Conservation (phyloP, 2,329 filamentous ascomycete genomes). For the Dichotomopilus funicola region DNA sequence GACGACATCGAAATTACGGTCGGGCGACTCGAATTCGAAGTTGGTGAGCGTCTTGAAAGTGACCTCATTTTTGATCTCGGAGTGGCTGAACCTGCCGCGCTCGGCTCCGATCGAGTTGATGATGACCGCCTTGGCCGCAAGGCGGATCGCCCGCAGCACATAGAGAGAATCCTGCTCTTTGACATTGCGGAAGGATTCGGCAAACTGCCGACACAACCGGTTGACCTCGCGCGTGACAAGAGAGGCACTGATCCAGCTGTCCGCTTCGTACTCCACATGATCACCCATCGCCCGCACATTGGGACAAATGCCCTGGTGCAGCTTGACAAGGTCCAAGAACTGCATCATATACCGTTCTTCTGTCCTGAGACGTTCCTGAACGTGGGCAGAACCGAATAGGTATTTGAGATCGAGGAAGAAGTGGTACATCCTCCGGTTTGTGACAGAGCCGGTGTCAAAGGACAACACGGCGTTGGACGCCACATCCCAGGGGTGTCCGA, state of each 20-base stretch:
- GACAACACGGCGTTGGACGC: slow-evolving; percentile 79
- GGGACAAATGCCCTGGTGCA: slow-evolving; percentile 95
- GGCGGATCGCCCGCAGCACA: slow-evolving; percentile 65
- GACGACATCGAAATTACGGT: slow-evolving; percentile 60
- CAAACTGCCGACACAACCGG: slow-evolving; percentile 78
- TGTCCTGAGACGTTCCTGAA: slow-evolving; percentile 74
- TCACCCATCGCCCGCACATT: slow-evolving; percentile 88
- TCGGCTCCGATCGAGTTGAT: slow-evolving; percentile 87
- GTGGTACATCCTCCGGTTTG: slow-evolving; percentile 92
- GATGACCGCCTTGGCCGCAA: slow-evolving; percentile 76
- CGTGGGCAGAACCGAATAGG: slow-evolving; percentile 79
- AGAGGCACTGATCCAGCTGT: slow-evolving; percentile 95
- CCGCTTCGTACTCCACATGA: slow-evolving; percentile 96
- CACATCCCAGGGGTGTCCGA: slow-evolving; percentile 87
- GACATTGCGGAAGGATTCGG: slow-evolving; percentile 73
- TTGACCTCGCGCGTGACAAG: slow-evolving; percentile 94
- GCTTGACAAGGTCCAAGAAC: slow-evolving; percentile 89
- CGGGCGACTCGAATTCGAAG: slow-evolving; percentile 68
- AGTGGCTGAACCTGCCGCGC: slow-evolving; percentile 72
- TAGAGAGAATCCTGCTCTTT: slow-evolving; percentile 57
- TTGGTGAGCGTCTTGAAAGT: slow-evolving; percentile 71
- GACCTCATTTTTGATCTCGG: slow-evolving; percentile 81
- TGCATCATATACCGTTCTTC: slow-evolving; percentile 87
- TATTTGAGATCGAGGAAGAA: slow-evolving; percentile 95
- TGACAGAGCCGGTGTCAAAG: slow-evolving; percentile 90